These are phyloP conservation scores for Fomitopsis betulina DNA, from an alignment of 1,284 basidiomycete genomes.

Conservation along the genomic window DNA sequence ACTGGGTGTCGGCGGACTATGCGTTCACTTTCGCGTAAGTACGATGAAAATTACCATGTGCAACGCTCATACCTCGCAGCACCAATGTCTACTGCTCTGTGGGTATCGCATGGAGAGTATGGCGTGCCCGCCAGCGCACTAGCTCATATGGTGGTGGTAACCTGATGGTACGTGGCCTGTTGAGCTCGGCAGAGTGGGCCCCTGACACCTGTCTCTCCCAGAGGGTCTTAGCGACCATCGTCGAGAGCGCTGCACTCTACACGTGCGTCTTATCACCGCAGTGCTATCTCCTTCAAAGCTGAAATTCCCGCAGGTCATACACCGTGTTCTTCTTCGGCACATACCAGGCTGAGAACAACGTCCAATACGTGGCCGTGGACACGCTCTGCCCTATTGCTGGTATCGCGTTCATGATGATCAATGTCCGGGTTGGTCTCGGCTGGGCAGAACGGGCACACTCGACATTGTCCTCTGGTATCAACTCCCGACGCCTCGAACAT, in stretches of 20 bases:
- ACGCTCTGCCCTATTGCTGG: slow-evolving; percentile 4
- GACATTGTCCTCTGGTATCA: neutral
- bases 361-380: slow-evolving; percentile 3
- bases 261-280: neutral
- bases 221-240: neutral
- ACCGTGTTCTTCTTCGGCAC: slow-evolving; percentile 3
- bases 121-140: neutral
- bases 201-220: neutral
- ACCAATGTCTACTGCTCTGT: neutral
- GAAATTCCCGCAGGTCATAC: neutral
- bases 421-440: slow-evolving; percentile 7
- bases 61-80: neutral
- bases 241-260: slow-evolving; percentile 1
- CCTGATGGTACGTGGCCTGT: neutral
- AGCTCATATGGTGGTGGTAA: neutral
- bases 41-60: neutral
- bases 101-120: slow-evolving; percentile 1
- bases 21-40: neutral
- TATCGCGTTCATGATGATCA: slow-evolving; percentile 9
- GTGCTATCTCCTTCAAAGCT: neutral
- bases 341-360: slow-evolving; percentile 1
- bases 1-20: slow-evolving; percentile 1
- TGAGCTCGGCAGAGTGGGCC: neutral
- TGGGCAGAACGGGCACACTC: slow-evolving; percentile 2
- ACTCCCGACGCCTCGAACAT: neutral